Base-by-base conservation (phyloP, 78 protist genomes). In the slime mould (Dictyostelium discoideum) region DNA sequence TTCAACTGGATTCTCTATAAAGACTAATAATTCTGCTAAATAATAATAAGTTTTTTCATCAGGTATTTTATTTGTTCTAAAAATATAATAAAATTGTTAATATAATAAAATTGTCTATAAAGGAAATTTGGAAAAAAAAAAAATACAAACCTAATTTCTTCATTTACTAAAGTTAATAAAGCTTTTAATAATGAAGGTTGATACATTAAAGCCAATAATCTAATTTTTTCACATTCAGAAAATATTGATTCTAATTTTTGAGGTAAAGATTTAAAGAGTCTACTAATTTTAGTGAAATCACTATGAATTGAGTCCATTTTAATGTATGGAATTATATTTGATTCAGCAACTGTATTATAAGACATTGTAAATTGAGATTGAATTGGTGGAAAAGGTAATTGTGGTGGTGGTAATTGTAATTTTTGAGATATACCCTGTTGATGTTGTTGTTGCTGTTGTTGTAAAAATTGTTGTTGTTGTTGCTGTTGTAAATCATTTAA, bases 201-300 rank as follows among this genome's bases (percentile, higher is more conserved):
- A 69, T 90, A 90, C 26, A 82, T 63, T 37, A 82, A 46, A 5
- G 95, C 88, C 4, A 72, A 10, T 26, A 26, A 50, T 40, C 95
- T 57, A 44, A 90, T 83, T 22, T 83, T 82, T 37, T 90, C 95
- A 50, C 95, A 90, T 40, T 90, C 95, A 3, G 57, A 10, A 3
- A 82, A 26, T 3, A 90, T 20, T 5, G 78, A 39, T 50, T 90
- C 95, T 3, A 82, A n/a, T 32, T 82, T 90, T 18, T 39, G 54
- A 4, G 95, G 95, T 22, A 24, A 50, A 5, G 95, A 67, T 50
- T 85, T 63, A 65, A 82, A 50, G 9, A 80, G 9, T 29, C 84
- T n/a, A 18, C 50, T 76, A 3, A 90, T 29, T 39, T 90, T 90
- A 0, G 46, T 42, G 63, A 90, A 72, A 37, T 90, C 95, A 13